Evolutionary conservation across 208 protist species (phyloP).

Genomic region (Trypanosoma avium): DNA sequence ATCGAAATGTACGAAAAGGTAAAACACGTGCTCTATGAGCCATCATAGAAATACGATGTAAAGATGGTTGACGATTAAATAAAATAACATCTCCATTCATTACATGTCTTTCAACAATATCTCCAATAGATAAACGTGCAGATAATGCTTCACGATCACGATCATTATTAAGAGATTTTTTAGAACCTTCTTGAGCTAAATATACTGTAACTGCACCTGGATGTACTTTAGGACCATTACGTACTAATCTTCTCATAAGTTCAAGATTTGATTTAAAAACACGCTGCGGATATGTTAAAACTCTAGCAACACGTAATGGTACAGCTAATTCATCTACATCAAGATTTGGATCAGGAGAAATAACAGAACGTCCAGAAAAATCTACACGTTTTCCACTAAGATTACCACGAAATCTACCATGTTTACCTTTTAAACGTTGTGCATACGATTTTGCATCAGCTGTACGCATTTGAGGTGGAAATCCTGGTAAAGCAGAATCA

Average conservation of each 20-base stretch:
- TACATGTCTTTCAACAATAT: constrained; percentile 99
- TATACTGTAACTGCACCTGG: constrained; percentile 97
- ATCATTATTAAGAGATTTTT: constrained; percentile 73
- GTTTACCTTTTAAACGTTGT: constrained; percentile 99
- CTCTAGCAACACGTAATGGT: constrained; percentile 95
- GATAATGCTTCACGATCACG: constrained; percentile 77
- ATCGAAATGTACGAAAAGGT: constrained; percentile 98
- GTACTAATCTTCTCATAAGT: constrained; percentile 88
- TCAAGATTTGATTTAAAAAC: constrained; percentile 96
- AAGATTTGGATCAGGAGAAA: constrained; percentile 99
- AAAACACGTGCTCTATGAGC: constrained; percentile 94
- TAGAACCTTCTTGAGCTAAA: constrained; percentile 70
- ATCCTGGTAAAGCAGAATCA: constrained; percentile 83
- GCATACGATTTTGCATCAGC: constrained; percentile 87
- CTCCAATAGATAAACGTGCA: constrained; percentile 90
- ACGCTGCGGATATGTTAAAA: constrained; percentile 97
- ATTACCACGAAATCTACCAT: constrained; percentile 99
- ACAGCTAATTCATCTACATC: constrained; percentile 97
- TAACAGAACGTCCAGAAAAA: constrained; percentile 99
- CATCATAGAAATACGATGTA: constrained; percentile 99
- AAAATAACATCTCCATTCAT: constrained; percentile 97
- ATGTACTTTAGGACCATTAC: constrained; percentile 96
- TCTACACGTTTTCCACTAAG: constrained; percentile 99
- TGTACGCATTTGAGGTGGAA: constrained; percentile 60
- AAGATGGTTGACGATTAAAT: constrained; percentile 99